Conservation (phyloP, 129 eudicot genomes). For the Centrapalus pauciflorus region DNA sequence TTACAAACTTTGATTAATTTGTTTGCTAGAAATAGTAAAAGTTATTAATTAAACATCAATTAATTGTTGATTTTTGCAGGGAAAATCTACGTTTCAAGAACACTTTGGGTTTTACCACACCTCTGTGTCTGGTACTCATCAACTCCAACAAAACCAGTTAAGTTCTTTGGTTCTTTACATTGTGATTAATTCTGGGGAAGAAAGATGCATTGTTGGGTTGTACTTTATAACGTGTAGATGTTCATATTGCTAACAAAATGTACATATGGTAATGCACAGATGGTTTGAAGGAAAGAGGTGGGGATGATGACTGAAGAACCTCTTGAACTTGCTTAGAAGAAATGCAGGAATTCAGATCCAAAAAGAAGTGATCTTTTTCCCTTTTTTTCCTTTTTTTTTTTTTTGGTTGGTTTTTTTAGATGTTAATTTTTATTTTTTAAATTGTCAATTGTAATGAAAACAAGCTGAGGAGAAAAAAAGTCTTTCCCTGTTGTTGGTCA, state of each 20-base stretch:
- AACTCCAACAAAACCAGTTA: slow-evolving; percentile 66
- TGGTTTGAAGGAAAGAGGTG: slow-evolving; percentile 33
- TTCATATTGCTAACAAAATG: slow-evolving; percentile 14
- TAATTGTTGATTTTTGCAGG: slow-evolving; percentile 31
- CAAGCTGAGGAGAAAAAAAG: background rate
- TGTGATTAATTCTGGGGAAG: no score
- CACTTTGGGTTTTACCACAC: slow-evolving; percentile 45
- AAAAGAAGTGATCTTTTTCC: slow-evolving; percentile 23
- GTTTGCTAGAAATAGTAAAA: background rate
- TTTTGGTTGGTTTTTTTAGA: background rate
- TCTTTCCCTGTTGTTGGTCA: slow-evolving; percentile 1
- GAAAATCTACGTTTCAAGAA: slow-evolving; percentile 42
- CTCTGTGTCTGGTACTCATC: slow-evolving; percentile 35
- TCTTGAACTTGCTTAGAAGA: slow-evolving; percentile 13
- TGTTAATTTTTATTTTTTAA: no score
- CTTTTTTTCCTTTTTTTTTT: background rate
- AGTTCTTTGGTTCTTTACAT: slow-evolving; percentile 16
- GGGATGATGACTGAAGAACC: background rate
- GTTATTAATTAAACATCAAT: slow-evolving; percentile 9
- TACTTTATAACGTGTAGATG: background rate
- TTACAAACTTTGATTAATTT: background rate
- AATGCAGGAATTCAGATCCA: slow-evolving; percentile 19
- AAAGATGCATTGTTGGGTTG: slow-evolving; percentile 21
- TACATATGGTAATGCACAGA: slow-evolving; percentile 27
- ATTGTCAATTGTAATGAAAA: slow-evolving; percentile 25